Percentiles rank a stretch among this genome's conserved stretches.
These are phyloP conservation scores for Rhodomyrtus tomentosa DNA, from an alignment of 345 rosid species.

Conservation along the genomic window DNA sequence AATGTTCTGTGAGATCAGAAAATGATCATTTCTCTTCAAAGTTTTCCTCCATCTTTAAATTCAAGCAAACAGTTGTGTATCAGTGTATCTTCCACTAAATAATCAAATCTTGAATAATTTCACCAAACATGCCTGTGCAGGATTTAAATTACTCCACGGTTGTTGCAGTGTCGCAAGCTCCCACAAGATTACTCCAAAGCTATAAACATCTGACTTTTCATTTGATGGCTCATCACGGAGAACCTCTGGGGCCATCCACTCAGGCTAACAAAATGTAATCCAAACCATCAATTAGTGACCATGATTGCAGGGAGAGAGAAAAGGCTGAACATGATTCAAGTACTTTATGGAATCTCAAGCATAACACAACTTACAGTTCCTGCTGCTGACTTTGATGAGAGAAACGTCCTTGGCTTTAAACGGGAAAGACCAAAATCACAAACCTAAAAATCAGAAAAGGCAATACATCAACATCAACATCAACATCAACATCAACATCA, in stretches of 20 bases:
- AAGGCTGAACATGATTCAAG: neutral
- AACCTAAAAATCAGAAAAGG: constrained; percentile 32
- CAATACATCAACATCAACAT: no score
- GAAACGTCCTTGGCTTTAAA: constrained; percentile 86
- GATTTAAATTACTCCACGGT: constrained; percentile 92
- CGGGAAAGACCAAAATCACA: constrained; percentile 99
- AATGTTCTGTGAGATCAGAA: neutral
- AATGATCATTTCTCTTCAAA: neutral
- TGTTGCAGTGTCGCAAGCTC: constrained; percentile 93
- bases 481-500: no score
- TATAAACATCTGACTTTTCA: constrained; percentile 73
- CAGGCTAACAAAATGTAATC: constrained; percentile 18
- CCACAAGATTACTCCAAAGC: constrained; percentile 97
- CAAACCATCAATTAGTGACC: neutral
- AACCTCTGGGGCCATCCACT: constrained; percentile 45
- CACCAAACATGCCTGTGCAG: constrained; percentile 74
- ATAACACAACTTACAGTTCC: constrained; percentile 78
- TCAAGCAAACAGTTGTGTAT: neutral
- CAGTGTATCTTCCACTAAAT: neutral
- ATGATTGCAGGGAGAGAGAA: neutral
- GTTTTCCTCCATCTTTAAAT: neutral
- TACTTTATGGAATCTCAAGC: neutral
- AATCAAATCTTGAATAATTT: neutral
- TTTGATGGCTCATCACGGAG: constrained; percentile 32
- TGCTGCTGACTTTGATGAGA: constrained; percentile 98